A percentile compares a stretch with the other conserved stretches of the same genome.
Conservation (phyloP, 2,329 filamentous ascomycete genomes). For the Cercospora zeae-maydis region DNA sequence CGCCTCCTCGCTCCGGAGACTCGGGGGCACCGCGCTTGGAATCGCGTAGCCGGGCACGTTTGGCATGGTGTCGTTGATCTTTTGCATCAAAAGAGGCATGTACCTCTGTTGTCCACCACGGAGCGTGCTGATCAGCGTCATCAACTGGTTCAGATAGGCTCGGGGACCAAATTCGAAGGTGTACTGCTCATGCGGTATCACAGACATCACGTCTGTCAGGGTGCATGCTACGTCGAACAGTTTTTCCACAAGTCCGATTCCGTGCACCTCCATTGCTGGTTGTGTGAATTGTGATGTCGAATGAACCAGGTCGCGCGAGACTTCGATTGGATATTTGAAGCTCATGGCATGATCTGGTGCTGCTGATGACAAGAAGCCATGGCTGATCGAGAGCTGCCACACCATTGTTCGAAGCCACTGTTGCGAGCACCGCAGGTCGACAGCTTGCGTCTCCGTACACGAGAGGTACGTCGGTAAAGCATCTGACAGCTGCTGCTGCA, state of each 20-base stretch:
- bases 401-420: slow-evolving; percentile 68
- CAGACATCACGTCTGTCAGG: slow-evolving; percentile 68
- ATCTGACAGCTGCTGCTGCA: slow-evolving; percentile 51
- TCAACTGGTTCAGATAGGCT: slow-evolving; percentile 68
- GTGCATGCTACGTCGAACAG: slow-evolving; percentile 72
- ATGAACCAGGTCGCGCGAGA: slow-evolving; percentile 56
- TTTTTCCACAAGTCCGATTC: slow-evolving; percentile 75
- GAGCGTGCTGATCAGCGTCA: slow-evolving; percentile 63
- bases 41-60: slow-evolving; percentile 30
- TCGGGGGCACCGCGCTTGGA: slow-evolving; percentile 24
- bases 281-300: slow-evolving; percentile 70
- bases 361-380: slow-evolving; percentile 60
- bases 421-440: slow-evolving; percentile 66
- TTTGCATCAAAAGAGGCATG: slow-evolving; percentile 70
- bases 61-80: slow-evolving; percentile 60
- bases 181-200: slow-evolving; percentile 53
- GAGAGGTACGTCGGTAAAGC: slow-evolving; percentile 56
- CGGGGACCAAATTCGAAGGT: slow-evolving; percentile 65
- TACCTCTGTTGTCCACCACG: slow-evolving; percentile 75
- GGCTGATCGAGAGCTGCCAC: slow-evolving; percentile 68
- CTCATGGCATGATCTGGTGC: slow-evolving; percentile 58
- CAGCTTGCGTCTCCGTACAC: slow-evolving; percentile 63
- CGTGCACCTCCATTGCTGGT: slow-evolving; percentile 70
- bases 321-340: slow-evolving; percentile 59
- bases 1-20: slow-evolving; percentile 29